phyloP scores from a whole-genome alignment of 768 basidiomycete species.

The Kwoniella sp. region DNA sequence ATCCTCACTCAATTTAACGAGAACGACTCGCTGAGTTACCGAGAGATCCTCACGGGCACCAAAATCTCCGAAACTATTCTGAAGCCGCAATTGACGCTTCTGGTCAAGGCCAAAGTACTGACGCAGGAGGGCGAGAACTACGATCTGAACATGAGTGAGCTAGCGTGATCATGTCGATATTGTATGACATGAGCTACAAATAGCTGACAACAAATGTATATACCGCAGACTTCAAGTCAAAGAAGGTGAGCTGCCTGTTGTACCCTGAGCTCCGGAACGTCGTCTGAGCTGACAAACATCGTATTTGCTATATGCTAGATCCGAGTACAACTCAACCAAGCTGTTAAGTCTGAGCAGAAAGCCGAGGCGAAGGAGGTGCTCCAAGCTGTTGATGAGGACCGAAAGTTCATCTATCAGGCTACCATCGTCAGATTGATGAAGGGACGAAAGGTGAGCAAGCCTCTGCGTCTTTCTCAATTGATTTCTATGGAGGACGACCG shows the following conservation, averaged over 20 bases:
- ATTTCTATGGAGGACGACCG: not conserved
- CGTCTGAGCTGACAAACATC: not conserved
- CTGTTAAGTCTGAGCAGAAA: conserved; percentile 93
- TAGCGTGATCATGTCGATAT: not conserved
- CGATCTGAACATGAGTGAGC: conserved; percentile 80
- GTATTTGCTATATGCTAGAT: conserved; percentile 58
- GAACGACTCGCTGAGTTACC: conserved; percentile 78
- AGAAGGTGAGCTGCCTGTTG: conserved; percentile 61
- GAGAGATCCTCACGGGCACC: conserved; percentile 78
- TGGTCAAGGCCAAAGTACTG: conserved; percentile 86
- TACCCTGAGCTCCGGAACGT: not conserved
- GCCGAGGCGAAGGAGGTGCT: conserved; percentile 84
- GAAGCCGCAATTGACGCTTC: conserved; percentile 64
- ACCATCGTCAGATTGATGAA: conserved; percentile 75
- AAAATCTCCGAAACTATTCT: conserved; percentile 62
- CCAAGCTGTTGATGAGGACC: conserved; percentile 94
- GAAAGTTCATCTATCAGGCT: conserved; percentile 93
- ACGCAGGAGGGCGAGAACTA: conserved; percentile 86
- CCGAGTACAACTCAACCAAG: conserved; percentile 83
- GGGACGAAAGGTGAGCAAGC: conserved; percentile 53
- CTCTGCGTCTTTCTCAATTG: not conserved
- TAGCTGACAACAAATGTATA: not conserved
- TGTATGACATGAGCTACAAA: not conserved
- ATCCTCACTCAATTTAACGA: conserved; percentile 93
- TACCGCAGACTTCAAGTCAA: conserved; percentile 76